Percentiles rank a stretch among this genome's conserved stretches.
Conservation (phyloP, 2,329 filamentous ascomycete genomes). For the Fusarium proliferatum region DNA sequence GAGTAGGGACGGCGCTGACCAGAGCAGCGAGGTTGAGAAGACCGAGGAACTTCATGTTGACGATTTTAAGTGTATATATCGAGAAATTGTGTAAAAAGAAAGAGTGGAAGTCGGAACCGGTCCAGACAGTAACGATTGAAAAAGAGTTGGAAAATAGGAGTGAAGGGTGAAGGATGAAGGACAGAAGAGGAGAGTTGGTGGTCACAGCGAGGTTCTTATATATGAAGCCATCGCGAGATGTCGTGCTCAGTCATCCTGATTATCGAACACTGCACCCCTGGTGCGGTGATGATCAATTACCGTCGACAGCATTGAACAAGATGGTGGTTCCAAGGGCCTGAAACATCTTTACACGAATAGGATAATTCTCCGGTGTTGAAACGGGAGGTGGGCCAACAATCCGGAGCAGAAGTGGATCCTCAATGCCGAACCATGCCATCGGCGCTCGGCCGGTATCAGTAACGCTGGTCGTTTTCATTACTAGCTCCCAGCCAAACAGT, state of each 20-base stretch:
- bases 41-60: constrained; percentile 50
- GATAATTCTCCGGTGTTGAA: constrained; percentile 38
- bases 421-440: constrained; percentile 5
- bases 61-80: background rate
- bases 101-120: constrained; percentile 36
- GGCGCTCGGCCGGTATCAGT: background rate
- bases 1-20: constrained; percentile 47
- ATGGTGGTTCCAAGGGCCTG: background rate
- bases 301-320: background rate
- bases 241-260: constrained; percentile 4
- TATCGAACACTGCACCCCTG: constrained; percentile 6
- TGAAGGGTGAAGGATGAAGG: constrained; percentile 30
- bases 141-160: constrained; percentile 17
- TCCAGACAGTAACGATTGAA: constrained; percentile 39
- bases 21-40: constrained; percentile 47
- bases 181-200: background rate
- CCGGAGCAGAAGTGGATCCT: constrained; percentile 1
- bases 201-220: constrained; percentile 27
- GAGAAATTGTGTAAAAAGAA: background rate
- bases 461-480: background rate
- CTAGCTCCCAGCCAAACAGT: background rate
- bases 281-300: constrained; percentile 14
- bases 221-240: constrained; percentile 23
- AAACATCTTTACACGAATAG: constrained; percentile 39
- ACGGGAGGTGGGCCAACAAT: constrained; percentile 19